phyloP scores from a whole-genome alignment of 2,329 filamentous ascomycete species.

The Aureobasidium sp. region DNA sequence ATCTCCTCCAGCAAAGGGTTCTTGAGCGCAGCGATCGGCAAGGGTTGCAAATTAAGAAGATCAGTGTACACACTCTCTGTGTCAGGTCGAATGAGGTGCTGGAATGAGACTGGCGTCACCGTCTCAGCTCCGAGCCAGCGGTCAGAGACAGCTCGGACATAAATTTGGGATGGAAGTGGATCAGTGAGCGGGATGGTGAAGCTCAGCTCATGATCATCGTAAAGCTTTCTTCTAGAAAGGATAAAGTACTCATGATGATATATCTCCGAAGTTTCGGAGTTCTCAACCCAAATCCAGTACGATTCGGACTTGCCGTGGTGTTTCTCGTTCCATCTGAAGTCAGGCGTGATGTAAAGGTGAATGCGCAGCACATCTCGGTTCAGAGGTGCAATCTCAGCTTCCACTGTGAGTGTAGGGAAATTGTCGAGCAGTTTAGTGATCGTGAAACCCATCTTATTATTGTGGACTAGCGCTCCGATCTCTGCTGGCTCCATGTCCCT shows the following conservation, averaged over 20 bases:
- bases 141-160: slow-evolving; percentile 89
- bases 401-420: slow-evolving; percentile 85
- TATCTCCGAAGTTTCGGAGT: slow-evolving; percentile 94
- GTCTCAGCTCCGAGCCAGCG: slow-evolving; percentile 96
- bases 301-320: slow-evolving; percentile 91
- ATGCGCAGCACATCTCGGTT: slow-evolving; percentile 94
- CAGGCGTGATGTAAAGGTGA: slow-evolving; percentile 74
- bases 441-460: slow-evolving; percentile 75
- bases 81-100: slow-evolving; percentile 93
- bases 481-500: slow-evolving; percentile 90
- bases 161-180: slow-evolving; percentile 89
- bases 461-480: slow-evolving; percentile 86
- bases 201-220: slow-evolving; percentile 95
- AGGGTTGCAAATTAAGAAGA: slow-evolving; percentile 79
- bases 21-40: slow-evolving; percentile 79
- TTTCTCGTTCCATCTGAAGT: slow-evolving; percentile 91
- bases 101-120: slow-evolving; percentile 90
- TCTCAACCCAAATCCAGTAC: slow-evolving; percentile 98
- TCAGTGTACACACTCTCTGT: slow-evolving; percentile 98
- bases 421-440: slow-evolving; percentile 77
- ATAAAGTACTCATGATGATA: slow-evolving; percentile 98
- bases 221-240: slow-evolving; percentile 76
- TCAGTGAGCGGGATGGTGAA: slow-evolving; percentile 95
- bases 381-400: slow-evolving; percentile 89
- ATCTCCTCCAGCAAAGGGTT: slow-evolving; percentile 82